Evolutionary conservation across 768 basidiomycete genomes (phyloP).

Genomic region (Rhizopogon sp.): DNA sequence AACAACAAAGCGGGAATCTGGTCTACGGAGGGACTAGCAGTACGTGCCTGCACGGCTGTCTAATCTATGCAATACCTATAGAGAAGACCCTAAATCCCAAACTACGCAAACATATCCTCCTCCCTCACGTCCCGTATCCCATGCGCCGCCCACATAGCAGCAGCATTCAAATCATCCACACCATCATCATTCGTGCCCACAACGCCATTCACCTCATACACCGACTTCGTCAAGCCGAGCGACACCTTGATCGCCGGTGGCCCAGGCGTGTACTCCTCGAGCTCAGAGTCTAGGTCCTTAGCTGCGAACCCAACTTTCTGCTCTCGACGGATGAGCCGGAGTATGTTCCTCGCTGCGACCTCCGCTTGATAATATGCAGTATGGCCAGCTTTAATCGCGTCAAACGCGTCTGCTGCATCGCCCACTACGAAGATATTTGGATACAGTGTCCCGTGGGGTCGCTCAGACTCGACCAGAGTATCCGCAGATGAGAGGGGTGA

Average conservation of each 20-base stretch:
- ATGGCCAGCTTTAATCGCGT: conserved; percentile 57
- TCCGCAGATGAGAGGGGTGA: conserved; percentile 5
- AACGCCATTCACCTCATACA: conserved; percentile 42
- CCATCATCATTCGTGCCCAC: conserved; percentile 41
- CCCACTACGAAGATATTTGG: conserved; percentile 58
- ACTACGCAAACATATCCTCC: conserved; percentile 20
- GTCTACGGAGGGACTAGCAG: too few relatives aligned
- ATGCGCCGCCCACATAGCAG: conserved; percentile 40
- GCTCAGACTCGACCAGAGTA: conserved; percentile 8
- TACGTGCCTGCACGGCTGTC: too few relatives aligned
- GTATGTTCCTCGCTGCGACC: conserved; percentile 51
- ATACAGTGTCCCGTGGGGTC: conserved; percentile 28
- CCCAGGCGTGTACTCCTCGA: conserved; percentile 43
- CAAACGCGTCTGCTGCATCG: conserved; percentile 61
- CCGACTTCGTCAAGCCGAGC: conserved; percentile 46
- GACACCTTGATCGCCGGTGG: conserved; percentile 58
- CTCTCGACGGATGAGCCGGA: conserved; percentile 35
- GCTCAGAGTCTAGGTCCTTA: not conserved
- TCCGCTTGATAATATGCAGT: conserved; percentile 48
- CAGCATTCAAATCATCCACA: conserved; percentile 43
- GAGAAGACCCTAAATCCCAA: not conserved
- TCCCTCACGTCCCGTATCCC: conserved; percentile 36
- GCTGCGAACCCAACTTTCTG: not conserved
- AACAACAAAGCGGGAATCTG: too few relatives aligned
- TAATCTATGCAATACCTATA: too few relatives aligned